phyloP scores from a whole-genome alignment of 495 filamentous ascomycete species.

The Trichoderma gamsii region DNA sequence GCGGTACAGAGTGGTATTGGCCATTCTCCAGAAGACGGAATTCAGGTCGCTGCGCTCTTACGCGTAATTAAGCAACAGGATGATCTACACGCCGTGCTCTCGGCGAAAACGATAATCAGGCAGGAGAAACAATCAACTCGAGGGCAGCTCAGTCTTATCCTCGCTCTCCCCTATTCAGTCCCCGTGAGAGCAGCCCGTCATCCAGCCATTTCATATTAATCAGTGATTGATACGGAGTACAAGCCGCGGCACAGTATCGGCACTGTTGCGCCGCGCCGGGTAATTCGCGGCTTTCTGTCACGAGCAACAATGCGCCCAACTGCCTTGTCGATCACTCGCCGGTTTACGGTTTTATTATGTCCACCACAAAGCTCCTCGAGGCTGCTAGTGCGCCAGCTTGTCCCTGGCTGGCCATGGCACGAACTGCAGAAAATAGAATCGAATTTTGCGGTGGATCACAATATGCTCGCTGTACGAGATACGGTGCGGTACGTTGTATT shows the following conservation, averaged over 20 bases:
- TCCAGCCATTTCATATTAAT: slow-evolving; percentile 9
- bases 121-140: neutral
- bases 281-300: neutral
- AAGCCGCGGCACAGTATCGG: neutral
- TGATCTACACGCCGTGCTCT: slow-evolving; percentile 2
- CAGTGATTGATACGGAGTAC: neutral
- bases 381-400: slow-evolving; percentile 4
- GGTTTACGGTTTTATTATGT: neutral
- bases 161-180: slow-evolving; percentile 8
- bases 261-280: neutral
- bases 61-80: slow-evolving; percentile 3
- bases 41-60: neutral
- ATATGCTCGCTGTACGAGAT: neutral
- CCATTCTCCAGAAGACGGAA: neutral
- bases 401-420: neutral
- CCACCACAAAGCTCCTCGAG: neutral
- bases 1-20: neutral
- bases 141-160: neutral
- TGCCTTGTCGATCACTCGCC: slow-evolving; percentile 2
- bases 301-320: neutral
- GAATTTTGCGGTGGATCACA: neutral
- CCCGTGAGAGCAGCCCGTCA: neutral
- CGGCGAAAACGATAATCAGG: neutral
- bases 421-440: neutral
- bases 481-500: neutral